phyloP scores from a whole-genome alignment of 305 asterid genomes.

The Coffea humblotiana region DNA sequence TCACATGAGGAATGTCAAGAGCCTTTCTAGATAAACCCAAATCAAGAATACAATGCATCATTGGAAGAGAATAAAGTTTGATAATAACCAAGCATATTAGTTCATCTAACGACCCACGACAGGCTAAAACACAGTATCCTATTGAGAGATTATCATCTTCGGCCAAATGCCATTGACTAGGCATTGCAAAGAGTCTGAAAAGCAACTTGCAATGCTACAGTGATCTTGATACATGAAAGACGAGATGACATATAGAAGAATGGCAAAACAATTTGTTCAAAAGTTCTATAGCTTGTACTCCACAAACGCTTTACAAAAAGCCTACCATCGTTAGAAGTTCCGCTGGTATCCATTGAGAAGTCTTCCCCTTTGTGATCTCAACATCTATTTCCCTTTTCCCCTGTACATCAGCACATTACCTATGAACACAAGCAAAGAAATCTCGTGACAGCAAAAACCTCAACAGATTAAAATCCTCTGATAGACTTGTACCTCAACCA shows the following conservation, averaged over 20 bases:
- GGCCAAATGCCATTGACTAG: background rate
- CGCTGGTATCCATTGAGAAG: slow-evolving; percentile 71
- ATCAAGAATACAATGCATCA: background rate
- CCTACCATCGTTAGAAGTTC: slow-evolving; percentile 68
- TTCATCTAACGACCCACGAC: background rate
- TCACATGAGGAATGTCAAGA: slow-evolving; percentile 19
- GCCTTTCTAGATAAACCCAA: background rate
- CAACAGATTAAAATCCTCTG: background rate
- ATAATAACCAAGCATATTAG: background rate
- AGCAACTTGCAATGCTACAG: background rate
- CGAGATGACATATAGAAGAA: background rate
- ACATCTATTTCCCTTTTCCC: slow-evolving; percentile 42
- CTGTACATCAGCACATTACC: slow-evolving; percentile 31
- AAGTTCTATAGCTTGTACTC: background rate
- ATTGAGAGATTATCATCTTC: background rate
- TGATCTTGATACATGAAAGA: background rate
- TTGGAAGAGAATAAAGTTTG: background rate
- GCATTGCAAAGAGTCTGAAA: background rate
- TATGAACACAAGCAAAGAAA: background rate
- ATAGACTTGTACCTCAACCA: slow-evolving; percentile 59
- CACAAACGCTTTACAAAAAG: slow-evolving; percentile 11
- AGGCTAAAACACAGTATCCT: background rate
- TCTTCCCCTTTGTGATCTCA: slow-evolving; percentile 25
- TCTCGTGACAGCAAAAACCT: background rate
- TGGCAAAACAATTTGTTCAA: background rate